Conservation (phyloP, 805 yeast genomes). For the Blastobotrys peoriensis region DNA sequence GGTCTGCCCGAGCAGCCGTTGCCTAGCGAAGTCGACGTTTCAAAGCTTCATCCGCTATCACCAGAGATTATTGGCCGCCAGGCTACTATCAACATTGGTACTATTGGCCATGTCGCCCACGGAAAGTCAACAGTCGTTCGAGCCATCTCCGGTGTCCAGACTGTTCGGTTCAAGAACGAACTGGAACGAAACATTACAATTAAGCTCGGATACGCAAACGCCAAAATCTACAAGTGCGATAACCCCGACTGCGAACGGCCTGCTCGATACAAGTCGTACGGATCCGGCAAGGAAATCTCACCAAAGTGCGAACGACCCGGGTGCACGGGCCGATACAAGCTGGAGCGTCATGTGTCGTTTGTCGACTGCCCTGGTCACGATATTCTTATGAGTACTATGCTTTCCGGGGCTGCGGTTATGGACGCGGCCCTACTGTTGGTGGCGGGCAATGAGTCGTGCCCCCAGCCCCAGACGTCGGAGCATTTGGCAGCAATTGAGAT, state of each 20-base stretch:
- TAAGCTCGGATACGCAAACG: conserved; percentile 97
- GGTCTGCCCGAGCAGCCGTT: conserved; percentile 96
- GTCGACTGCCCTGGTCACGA: conserved; percentile 99
- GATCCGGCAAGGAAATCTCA: conserved; percentile 88
- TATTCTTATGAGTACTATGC: conserved; percentile 99
- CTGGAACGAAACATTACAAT: conserved; percentile 98
- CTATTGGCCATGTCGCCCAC: conserved; percentile 94
- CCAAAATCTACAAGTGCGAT: conserved; percentile 92
- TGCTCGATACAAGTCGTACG: conserved; percentile 89
- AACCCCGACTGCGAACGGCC: conserved; percentile 85
- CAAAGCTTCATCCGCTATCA: conserved; percentile 74
- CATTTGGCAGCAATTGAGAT: conserved; percentile 99
- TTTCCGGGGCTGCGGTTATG: conserved; percentile 99
- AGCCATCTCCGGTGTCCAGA: conserved; percentile 95
- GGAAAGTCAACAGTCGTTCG: conserved; percentile 91
- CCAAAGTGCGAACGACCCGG: conserved; percentile 90
- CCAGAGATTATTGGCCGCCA: conserved; percentile 94
- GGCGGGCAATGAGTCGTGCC: conserved; percentile 99
- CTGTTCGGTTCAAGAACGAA: conserved; percentile 98
- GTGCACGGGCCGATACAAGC: conserved; percentile 79
- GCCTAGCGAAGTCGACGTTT: conserved; percentile 62
- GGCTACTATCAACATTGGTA: conserved; percentile 98
- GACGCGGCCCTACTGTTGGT: conserved; percentile 94
- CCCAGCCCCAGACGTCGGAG: conserved; percentile 99
- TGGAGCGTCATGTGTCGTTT: conserved; percentile 94